Evolutionary conservation across 2,329 filamentous ascomycete genomes (phyloP).

Genomic region (Aspergillus glaucus): DNA sequence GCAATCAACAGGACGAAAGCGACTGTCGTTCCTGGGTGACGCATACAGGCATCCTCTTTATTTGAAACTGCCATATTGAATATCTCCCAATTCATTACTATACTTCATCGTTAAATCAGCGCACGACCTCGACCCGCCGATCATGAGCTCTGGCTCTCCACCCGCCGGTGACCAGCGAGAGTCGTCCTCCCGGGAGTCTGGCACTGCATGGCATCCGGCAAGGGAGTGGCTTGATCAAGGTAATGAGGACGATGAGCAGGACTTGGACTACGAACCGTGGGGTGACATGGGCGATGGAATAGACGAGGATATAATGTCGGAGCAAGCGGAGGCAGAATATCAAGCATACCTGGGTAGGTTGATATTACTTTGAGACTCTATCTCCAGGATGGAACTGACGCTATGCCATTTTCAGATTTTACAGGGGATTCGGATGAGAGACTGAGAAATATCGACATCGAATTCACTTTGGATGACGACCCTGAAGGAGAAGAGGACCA

Average conservation of each 20-base stretch:
- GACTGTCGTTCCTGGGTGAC: not conserved
- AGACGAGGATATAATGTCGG: conserved; percentile 22
- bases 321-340: not conserved
- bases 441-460: conserved; percentile 22
- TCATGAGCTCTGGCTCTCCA: conserved; percentile 25
- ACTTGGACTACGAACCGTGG: conserved; percentile 45
- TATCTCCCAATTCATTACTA: conserved; percentile 4
- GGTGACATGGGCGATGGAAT: conserved; percentile 33
- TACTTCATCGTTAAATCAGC: conserved; percentile 3
- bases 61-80: conserved; percentile 1
- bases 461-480: conserved; percentile 22
- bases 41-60: not conserved
- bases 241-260: conserved; percentile 38
- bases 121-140: conserved; percentile 8
- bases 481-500: conserved; percentile 9
- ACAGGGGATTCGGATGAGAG: conserved; percentile 13
- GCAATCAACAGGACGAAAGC: not conserved
- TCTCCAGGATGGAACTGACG: not conserved
- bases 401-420: conserved; percentile 1
- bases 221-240: conserved; percentile 36
- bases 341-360: not conserved
- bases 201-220: conserved; percentile 30
- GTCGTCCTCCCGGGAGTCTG: conserved; percentile 14
- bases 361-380: conserved; percentile 10
- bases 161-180: conserved; percentile 18